Evolutionary conservation across 208 protist species (phyloP).

Genomic region (Trypanosoma caninum): DNA sequence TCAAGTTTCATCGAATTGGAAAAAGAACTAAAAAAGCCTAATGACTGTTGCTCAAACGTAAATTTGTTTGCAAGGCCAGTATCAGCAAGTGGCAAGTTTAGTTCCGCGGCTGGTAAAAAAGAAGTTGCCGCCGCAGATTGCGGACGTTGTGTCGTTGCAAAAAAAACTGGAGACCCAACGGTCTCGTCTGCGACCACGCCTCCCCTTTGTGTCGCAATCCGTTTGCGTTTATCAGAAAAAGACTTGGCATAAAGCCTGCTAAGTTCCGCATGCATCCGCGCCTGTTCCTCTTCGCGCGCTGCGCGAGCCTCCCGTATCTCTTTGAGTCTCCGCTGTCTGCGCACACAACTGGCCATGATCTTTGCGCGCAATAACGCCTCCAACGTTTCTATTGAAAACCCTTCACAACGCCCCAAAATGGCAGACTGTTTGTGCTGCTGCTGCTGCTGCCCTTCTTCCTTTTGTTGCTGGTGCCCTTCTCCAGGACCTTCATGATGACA

Average conservation of each 20-base stretch:
- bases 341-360: constrained; percentile 40
- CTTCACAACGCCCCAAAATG: constrained; percentile 22
- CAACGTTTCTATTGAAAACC: constrained; percentile 41
- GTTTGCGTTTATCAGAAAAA: constrained; percentile 17
- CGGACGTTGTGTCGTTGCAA: constrained; percentile 7
- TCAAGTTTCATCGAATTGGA: background rate
- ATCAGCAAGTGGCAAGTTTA: background rate
- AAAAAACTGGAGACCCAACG: constrained; percentile 1
- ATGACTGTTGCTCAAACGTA: background rate
- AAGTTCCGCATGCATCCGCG: constrained; percentile 30
- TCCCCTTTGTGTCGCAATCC: constrained; percentile 24
- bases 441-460: background rate
- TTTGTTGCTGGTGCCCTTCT: background rate
- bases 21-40: background rate
- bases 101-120: background rate
- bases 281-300: constrained; percentile 27
- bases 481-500: too few species aligned
- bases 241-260: constrained; percentile 42
- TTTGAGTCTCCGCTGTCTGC: constrained; percentile 36
- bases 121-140: background rate
- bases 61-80: background rate
- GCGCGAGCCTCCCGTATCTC: constrained; percentile 27
- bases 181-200: constrained; percentile 10
- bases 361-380: constrained; percentile 49
- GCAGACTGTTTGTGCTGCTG: background rate